Conservation (phyloP, 192 early-diverging fungal species). For the Mycoemilia scoparia region DNA sequence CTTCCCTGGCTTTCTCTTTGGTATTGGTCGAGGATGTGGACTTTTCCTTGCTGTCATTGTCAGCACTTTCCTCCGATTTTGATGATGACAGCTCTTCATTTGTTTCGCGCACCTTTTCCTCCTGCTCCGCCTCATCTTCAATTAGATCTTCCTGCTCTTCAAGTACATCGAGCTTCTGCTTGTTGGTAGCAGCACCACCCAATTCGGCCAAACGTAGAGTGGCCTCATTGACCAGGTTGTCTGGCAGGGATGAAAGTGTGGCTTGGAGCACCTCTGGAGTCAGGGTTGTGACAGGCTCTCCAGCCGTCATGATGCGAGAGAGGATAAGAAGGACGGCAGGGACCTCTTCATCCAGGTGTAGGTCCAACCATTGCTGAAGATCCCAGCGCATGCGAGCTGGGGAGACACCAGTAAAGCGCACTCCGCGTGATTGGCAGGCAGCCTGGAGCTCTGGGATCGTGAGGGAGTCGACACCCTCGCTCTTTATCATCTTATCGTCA, state of each 20-base stretch:
- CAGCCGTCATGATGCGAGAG: conserved; percentile 66
- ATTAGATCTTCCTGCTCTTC: conserved; percentile 95
- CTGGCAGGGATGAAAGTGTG: conserved; percentile 76
- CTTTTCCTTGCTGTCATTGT: conserved; percentile 24
- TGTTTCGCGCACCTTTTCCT: conserved; percentile 36
- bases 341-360: conserved; percentile 80
- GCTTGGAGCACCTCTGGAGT: conserved; percentile 78
- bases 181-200: conserved; percentile 75
- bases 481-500: conserved; percentile 75
- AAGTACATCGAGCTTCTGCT: conserved; percentile 84
- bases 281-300: conserved; percentile 55
- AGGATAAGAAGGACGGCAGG: conserved; percentile 80
- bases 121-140: conserved; percentile 83
- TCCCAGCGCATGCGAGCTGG: conserved; percentile 78
- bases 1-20: conserved; percentile 9
- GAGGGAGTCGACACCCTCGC: conserved; percentile 76
- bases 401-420: conserved; percentile 71
- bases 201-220: conserved; percentile 72
- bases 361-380: conserved; percentile 83
- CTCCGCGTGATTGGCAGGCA: conserved; percentile 77
- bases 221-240: conserved; percentile 76
- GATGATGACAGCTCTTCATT: conserved; percentile 38
- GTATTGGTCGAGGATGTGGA: too few species aligned
- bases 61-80: conserved; percentile 40
- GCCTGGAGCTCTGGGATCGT: conserved; percentile 75